These are phyloP conservation scores for Camptophora hylomeconis DNA, from an alignment of 2,329 filamentous ascomycete genomes.

Conservation along the genomic window DNA sequence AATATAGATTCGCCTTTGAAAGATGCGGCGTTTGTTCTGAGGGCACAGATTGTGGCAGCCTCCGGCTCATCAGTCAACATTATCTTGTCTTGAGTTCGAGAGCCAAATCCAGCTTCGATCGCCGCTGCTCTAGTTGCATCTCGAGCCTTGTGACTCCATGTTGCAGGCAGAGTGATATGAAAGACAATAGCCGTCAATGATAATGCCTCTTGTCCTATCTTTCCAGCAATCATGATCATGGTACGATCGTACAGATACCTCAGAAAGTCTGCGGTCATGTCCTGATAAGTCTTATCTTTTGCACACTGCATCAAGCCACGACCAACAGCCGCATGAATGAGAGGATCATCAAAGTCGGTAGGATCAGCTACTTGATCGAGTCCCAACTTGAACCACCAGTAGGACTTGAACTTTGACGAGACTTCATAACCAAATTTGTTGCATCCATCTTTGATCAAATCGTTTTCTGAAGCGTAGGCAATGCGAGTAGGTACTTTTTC, in stretches of 20 bases:
- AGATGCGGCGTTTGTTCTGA: slow-evolving; percentile 2
- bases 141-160: slow-evolving; percentile 9
- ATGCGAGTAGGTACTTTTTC: slow-evolving; percentile 19
- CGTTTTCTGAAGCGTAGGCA: slow-evolving; percentile 18
- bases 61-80: slow-evolving; percentile 13
- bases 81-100: slow-evolving; percentile 7
- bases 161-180: slow-evolving; percentile 14
- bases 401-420: slow-evolving; percentile 14
- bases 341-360: slow-evolving; percentile 15
- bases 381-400: slow-evolving; percentile 21
- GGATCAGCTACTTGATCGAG: slow-evolving; percentile 14
- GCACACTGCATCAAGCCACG: slow-evolving; percentile 15
- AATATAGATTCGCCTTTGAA: background rate
- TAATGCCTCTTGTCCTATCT: slow-evolving; percentile 12
- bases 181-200: slow-evolving; percentile 9
- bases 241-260: slow-evolving; percentile 14
- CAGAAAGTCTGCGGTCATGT: slow-evolving; percentile 18
- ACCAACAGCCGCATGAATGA: slow-evolving; percentile 5
- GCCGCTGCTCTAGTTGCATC: slow-evolving; percentile 7
- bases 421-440: slow-evolving; percentile 19
- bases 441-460: background rate
- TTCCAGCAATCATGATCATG: slow-evolving; percentile 5
- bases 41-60: slow-evolving; percentile 16
- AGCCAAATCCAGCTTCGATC: slow-evolving; percentile 9
- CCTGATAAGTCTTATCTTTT: slow-evolving; percentile 12